Conservation (phyloP, 2,329 filamentous ascomycete species). For the Penicillium aurantiogriseum region DNA sequence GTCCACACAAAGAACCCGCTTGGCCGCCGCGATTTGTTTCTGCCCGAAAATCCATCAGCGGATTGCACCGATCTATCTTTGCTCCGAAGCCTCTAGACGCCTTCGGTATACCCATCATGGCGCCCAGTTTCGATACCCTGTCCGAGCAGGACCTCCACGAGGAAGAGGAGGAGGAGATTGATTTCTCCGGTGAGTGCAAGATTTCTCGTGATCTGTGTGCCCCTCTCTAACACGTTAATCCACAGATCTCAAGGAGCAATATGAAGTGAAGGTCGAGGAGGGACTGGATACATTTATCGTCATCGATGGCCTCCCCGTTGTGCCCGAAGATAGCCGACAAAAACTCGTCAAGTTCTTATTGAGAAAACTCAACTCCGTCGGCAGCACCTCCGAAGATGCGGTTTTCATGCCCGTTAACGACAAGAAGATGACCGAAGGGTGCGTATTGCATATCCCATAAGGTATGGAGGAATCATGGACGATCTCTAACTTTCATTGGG, state of each 20-base stretch:
- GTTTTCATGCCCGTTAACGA: conserved; percentile 94
- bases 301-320: conserved; percentile 86
- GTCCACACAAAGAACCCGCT: conserved; percentile 36
- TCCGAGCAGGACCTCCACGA: conserved; percentile 89
- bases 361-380: conserved; percentile 85
- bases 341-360: conserved; percentile 96
- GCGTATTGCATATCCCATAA: conserved; percentile 36
- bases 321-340: conserved; percentile 84
- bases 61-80: conserved; percentile 22
- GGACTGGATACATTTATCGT: conserved; percentile 96
- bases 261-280: conserved; percentile 92
- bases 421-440: conserved; percentile 82
- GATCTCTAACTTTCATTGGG: conserved; percentile 5
- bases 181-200: conserved; percentile 65
- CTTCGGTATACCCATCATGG: conserved; percentile 62
- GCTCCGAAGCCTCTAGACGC: conserved; percentile 22
- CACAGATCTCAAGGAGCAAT: conserved; percentile 82
- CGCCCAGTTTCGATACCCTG: conserved; percentile 87
- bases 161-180: conserved; percentile 88
- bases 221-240: conserved; percentile 27
- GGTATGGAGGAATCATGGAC: not conserved
- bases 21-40: conserved; percentile 33
- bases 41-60: conserved; percentile 37
- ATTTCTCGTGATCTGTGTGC: conserved; percentile 22
- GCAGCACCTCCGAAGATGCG: conserved; percentile 79